Percentiles rank a stretch among this genome's conserved stretches.
Conservation (phyloP, 169 alveolate species). For the Plasmodium knowlesi region DNA sequence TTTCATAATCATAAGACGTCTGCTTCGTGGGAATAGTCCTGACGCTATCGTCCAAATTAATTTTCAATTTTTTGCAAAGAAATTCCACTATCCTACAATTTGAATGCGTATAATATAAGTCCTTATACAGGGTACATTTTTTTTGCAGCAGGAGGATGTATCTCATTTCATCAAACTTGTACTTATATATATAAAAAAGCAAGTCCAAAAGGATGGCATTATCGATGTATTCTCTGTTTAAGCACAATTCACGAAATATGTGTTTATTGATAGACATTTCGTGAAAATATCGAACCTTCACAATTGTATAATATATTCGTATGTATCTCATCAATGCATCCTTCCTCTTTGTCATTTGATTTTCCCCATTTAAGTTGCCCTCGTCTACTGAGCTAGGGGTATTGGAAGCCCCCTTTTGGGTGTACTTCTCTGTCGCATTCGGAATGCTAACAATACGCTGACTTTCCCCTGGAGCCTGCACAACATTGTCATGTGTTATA, state of each 20-base stretch:
- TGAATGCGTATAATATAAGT: conserved; percentile 53
- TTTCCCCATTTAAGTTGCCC: not conserved
- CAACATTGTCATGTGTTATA: not conserved
- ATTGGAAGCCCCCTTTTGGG: not conserved
- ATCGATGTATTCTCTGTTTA: conserved; percentile 45
- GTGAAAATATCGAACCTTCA: conserved; percentile 62
- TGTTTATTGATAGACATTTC: conserved; percentile 66
- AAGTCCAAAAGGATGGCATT: conserved; percentile 14
- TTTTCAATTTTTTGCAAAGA: conserved; percentile 66
- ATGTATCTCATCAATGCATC: conserved; percentile 8
- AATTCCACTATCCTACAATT: conserved; percentile 43
- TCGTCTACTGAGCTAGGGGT: not conserved
- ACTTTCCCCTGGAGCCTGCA: not conserved
- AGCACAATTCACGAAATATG: conserved; percentile 69
- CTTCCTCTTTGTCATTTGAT: not conserved
- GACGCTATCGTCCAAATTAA: conserved; percentile 16
- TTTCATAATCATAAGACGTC: conserved; percentile 65
- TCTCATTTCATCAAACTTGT: conserved; percentile 49
- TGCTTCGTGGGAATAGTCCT: conserved; percentile 40
- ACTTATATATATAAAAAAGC: conserved; percentile 49
- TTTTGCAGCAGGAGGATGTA: conserved; percentile 61
- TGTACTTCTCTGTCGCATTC: not conserved
- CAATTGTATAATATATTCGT: conserved; percentile 14
- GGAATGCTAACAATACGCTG: not conserved
- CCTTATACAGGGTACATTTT: conserved; percentile 50